A percentile compares a stretch with the other conserved stretches of the same genome.
Evolutionary conservation across 768 basidiomycete species (phyloP).

Genomic region (Lactarius evosmus): DNA sequence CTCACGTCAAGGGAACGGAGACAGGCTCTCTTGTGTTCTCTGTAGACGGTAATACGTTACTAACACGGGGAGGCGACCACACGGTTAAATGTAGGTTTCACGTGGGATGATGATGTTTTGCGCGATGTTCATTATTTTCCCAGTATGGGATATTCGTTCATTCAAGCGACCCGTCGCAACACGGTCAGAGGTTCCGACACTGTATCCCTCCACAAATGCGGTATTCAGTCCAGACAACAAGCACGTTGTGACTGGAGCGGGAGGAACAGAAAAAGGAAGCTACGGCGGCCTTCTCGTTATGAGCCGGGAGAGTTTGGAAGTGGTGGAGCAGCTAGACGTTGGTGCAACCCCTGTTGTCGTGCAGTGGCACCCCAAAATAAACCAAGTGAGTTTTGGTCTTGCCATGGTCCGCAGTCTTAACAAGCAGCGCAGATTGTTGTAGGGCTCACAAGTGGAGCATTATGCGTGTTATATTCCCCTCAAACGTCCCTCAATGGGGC

Average conservation of each 20-base stretch:
- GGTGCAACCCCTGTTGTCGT: slow-evolving; percentile 86
- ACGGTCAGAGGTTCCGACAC: slow-evolving; percentile 60
- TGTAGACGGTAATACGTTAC: slow-evolving; percentile 78
- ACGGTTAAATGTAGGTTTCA: slow-evolving; percentile 83
- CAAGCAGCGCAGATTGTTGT: slow-evolving; percentile 64
- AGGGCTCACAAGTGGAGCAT: slow-evolving; percentile 82
- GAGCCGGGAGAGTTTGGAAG: slow-evolving; percentile 63
- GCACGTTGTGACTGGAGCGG: slow-evolving; percentile 80
- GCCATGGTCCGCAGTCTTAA: neutral
- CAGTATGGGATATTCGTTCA: slow-evolving; percentile 92
- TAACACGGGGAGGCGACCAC: slow-evolving; percentile 91
- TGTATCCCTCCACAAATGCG: slow-evolving; percentile 92
- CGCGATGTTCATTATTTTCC: slow-evolving; percentile 1
- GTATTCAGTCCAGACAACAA: slow-evolving; percentile 94
- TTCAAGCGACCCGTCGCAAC: slow-evolving; percentile 85
- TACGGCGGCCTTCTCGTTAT: slow-evolving; percentile 73
- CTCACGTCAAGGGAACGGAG: slow-evolving; percentile 82
- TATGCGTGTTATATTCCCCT: slow-evolving; percentile 92
- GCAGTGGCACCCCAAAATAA: slow-evolving; percentile 95
- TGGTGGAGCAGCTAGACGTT: slow-evolving; percentile 63
- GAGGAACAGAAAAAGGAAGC: slow-evolving; percentile 61
- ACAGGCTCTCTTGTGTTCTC: slow-evolving; percentile 87
- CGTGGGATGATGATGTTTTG: neutral
- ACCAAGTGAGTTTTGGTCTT: slow-evolving; percentile 63
- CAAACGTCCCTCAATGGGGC: slow-evolving; percentile 87